These are phyloP conservation scores for Neurospora tetrasperma DNA, from an alignment of 495 filamentous ascomycete species.

Conservation along the genomic window DNA sequence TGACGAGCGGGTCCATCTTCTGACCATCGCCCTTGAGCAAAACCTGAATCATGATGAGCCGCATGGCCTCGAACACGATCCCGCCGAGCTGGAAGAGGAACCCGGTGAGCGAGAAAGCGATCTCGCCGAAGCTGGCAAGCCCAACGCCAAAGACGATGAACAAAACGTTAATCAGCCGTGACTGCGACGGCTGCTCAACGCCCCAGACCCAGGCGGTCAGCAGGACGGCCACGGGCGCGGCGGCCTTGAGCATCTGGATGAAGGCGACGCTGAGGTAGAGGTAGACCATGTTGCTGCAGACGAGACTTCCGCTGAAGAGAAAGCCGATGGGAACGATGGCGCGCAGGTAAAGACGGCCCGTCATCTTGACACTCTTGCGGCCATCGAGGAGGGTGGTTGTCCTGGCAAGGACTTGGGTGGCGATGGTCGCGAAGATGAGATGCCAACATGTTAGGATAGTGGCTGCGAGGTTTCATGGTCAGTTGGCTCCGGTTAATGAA, in stretches of 20 bases:
- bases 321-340: constrained; percentile 67
- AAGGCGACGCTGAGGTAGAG: constrained; percentile 68
- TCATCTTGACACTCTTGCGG: constrained; percentile 60
- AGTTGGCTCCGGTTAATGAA: not conserved
- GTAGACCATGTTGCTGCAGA: constrained; percentile 65
- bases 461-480: constrained; percentile 15
- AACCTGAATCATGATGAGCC: constrained; percentile 69
- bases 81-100: constrained; percentile 62
- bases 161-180: constrained; percentile 54
- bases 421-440: constrained; percentile 59
- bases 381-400: constrained; percentile 58
- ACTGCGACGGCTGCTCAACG: constrained; percentile 48
- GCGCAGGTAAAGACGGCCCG: constrained; percentile 52
- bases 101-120: constrained; percentile 58
- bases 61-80: constrained; percentile 62
- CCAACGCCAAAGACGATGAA: constrained; percentile 66
- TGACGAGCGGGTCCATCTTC: constrained; percentile 78
- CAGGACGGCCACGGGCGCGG: constrained; percentile 58
- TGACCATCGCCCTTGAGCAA: constrained; percentile 53
- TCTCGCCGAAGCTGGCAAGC: constrained; percentile 66
- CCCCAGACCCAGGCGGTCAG: constrained; percentile 55
- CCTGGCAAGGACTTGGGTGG: constrained; percentile 62
- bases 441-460: constrained; percentile 69
- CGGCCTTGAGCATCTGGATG: constrained; percentile 77
- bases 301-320: constrained; percentile 60